Evolutionary conservation across 148 eudicot genomes (phyloP).

Genomic region (Fagopyrum homotropicum): DNA sequence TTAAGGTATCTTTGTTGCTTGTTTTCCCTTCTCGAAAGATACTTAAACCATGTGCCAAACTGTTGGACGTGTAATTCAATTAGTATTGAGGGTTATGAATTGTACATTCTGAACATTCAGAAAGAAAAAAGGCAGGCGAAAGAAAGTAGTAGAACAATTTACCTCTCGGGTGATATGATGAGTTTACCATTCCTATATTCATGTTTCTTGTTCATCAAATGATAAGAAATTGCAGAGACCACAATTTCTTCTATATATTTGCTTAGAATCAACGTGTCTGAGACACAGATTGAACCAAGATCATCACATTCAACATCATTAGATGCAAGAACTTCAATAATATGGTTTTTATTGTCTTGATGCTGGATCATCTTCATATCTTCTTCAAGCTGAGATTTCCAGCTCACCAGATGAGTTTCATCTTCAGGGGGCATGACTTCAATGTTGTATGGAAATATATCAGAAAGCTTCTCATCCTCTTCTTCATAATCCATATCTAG

Average conservation of each 20-base stretch:
- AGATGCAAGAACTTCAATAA: slow-evolving; percentile 75
- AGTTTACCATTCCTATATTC: slow-evolving; percentile 83
- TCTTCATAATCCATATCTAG: slow-evolving; percentile 34
- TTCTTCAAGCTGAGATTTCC: slow-evolving; percentile 80
- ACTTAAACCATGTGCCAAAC: slow-evolving; percentile 80
- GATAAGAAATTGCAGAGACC: slow-evolving; percentile 78
- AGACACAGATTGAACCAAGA: slow-evolving; percentile 56
- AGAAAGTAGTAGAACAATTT: background rate
- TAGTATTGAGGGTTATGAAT: background rate
- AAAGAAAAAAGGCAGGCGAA: background rate
- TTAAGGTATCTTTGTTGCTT: slow-evolving; percentile 32
- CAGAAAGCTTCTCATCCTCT: slow-evolving; percentile 54
- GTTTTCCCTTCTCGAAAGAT: slow-evolving; percentile 69
- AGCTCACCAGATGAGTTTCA: slow-evolving; percentile 64
- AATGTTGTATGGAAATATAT: slow-evolving; percentile 78
- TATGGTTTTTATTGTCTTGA: slow-evolving; percentile 81
- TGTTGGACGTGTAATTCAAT: slow-evolving; percentile 24
- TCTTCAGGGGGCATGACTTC: slow-evolving; percentile 84
- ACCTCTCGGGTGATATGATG: slow-evolving; percentile 74
- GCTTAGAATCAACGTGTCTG: slow-evolving; percentile 59
- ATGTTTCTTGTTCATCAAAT: slow-evolving; percentile 66
- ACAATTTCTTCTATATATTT: slow-evolving; percentile 84
- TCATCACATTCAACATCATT: slow-evolving; percentile 92
- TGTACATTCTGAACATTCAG: background rate
- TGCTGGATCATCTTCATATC: slow-evolving; percentile 82